Evolutionary conservation across 2,329 filamentous ascomycete genomes (phyloP).

Genomic region (Xylariaceae sp.): DNA sequence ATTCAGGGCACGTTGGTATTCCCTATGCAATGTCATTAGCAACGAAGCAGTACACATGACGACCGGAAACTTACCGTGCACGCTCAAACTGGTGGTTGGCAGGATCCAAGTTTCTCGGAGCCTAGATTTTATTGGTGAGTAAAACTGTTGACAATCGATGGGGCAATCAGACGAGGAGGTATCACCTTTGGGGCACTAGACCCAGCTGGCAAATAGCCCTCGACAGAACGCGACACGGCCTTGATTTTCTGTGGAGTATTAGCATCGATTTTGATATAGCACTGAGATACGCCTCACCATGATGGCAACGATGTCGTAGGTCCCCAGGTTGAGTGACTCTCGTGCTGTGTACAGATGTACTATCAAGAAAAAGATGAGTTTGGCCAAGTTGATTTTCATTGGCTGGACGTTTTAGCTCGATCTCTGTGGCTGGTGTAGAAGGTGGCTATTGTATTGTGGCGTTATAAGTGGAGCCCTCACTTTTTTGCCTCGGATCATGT

Average conservation of each 20-base stretch:
- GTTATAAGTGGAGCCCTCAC: not conserved
- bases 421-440: slow-evolving; percentile 6
- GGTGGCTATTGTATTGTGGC: slow-evolving; percentile 4
- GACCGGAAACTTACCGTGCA: slow-evolving; percentile 39
- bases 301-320: not conserved
- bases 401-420: not conserved
- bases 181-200: slow-evolving; percentile 20
- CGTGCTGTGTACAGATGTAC: not conserved
- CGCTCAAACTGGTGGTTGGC: slow-evolving; percentile 57
- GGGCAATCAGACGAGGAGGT: not conserved
- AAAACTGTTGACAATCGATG: not conserved
- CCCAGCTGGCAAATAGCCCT: slow-evolving; percentile 42
- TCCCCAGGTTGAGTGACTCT: not conserved
- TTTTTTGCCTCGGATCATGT: no score
- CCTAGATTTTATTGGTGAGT: slow-evolving; percentile 26
- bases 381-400: slow-evolving; percentile 14
- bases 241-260: slow-evolving; percentile 18
- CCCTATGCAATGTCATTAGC: slow-evolving; percentile 16
- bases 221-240: slow-evolving; percentile 9
- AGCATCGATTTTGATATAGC: not conserved
- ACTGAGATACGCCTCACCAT: slow-evolving; percentile 9
- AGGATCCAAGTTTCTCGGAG: slow-evolving; percentile 20
- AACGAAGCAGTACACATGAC: not conserved
- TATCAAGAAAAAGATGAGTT: slow-evolving; percentile 11
- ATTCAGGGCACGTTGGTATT: slow-evolving; percentile 49